Evolutionary conservation across 352 stramenopile genomes (phyloP).

Genomic region (Phytopythium kandeliae): DNA sequence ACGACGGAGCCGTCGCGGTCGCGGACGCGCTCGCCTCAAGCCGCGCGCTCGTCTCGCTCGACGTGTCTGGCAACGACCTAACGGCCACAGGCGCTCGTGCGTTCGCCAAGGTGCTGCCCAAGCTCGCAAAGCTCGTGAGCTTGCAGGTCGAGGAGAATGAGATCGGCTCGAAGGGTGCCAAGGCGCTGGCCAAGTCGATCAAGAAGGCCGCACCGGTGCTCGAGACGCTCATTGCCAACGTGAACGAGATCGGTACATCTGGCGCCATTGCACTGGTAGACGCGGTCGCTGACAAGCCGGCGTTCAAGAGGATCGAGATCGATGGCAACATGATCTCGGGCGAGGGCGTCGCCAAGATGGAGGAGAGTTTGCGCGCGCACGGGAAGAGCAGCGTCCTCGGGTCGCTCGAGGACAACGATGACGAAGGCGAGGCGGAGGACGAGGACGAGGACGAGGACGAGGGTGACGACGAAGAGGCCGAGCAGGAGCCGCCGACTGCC

Average conservation of each 20-base stretch:
- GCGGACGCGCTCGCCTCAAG: conserved; percentile 52
- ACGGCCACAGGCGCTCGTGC: conserved; percentile 55
- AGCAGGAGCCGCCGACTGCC: conserved; percentile 23
- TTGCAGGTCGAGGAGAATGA: conserved; percentile 94
- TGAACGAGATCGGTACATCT: conserved; percentile 87
- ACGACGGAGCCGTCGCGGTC: conserved; percentile 86
- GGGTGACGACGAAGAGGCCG: conserved; percentile 20
- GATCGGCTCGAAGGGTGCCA: conserved; percentile 81
- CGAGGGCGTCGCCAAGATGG: conserved; percentile 51
- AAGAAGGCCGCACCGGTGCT: conserved; percentile 39
- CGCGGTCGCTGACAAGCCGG: conserved; percentile 46
- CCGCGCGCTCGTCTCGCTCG: conserved; percentile 51
- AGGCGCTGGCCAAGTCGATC: conserved; percentile 65
- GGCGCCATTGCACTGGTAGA: conserved; percentile 80
- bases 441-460: conserved; percentile 50
- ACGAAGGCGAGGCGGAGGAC: conserved; percentile 68
- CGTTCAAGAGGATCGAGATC: conserved; percentile 54
- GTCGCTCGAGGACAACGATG: conserved; percentile 80
- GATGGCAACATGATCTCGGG: conserved; percentile 81
- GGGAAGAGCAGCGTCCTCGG: conserved; percentile 54
- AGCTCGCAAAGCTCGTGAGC: conserved; percentile 55
- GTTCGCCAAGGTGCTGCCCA: conserved; percentile 39
- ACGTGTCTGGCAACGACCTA: conserved; percentile 94
- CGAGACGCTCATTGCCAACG: conserved; percentile 81
- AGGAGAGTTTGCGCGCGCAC: conserved; percentile 36